These are phyloP conservation scores for Eucalyptus decipiens DNA, from an alignment of 345 rosid species.

Conservation along the genomic window DNA sequence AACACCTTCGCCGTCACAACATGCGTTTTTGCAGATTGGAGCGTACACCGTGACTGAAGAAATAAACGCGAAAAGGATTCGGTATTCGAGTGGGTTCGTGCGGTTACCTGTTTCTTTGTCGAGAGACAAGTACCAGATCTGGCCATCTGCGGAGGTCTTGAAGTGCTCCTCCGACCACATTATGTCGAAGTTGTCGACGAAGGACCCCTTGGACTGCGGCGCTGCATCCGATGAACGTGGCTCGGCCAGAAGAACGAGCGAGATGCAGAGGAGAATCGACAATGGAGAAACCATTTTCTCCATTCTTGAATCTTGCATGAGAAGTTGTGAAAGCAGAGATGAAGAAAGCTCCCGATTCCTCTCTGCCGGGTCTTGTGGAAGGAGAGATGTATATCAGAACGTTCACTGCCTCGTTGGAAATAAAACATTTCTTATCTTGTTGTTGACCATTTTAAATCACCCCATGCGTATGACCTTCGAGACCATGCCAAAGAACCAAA, in stretches of 20 bases:
- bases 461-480: background rate
- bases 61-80: background rate
- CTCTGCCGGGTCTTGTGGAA: background rate
- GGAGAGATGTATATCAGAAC: background rate
- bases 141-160: slow-evolving; percentile 85
- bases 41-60: background rate
- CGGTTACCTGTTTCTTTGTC: slow-evolving; percentile 81
- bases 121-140: slow-evolving; percentile 90
- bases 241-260: background rate
- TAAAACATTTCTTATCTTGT: background rate
- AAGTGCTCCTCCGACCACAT: slow-evolving; percentile 96
- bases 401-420: background rate
- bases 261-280: background rate
- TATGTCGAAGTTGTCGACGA: slow-evolving; percentile 80
- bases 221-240: background rate
- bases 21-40: background rate
- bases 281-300: background rate
- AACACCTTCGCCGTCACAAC: background rate
- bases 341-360: background rate
- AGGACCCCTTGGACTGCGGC: slow-evolving; percentile 26
- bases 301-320: background rate
- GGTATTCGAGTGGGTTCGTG: background rate
- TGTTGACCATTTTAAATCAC: background rate
- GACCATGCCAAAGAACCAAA: no score
- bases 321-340: background rate